Percentiles rank a stretch among this genome's conserved stretches.
These are phyloP conservation scores for Fusarium sp. DNA, from an alignment of 2,329 filamentous ascomycete genomes.

Conservation along the genomic window DNA sequence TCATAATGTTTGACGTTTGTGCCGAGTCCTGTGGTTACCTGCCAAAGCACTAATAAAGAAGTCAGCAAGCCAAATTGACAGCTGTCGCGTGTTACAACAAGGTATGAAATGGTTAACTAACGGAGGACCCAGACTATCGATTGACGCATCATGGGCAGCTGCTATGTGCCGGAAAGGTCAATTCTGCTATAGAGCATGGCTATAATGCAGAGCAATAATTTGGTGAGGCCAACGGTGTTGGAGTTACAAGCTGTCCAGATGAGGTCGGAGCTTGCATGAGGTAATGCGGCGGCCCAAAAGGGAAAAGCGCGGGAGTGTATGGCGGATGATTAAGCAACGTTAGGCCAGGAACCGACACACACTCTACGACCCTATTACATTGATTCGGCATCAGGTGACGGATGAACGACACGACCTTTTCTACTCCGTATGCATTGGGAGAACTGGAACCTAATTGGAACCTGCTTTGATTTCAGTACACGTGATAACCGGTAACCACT, in stretches of 20 bases:
- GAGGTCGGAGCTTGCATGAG: slow-evolving; percentile 41
- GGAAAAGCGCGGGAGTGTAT: slow-evolving; percentile 8
- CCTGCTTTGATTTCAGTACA: not conserved
- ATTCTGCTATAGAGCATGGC: slow-evolving; percentile 44
- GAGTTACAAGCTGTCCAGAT: slow-evolving; percentile 45
- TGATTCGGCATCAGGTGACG: not conserved
- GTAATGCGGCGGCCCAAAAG: slow-evolving; percentile 33
- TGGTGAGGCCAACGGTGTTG: slow-evolving; percentile 25
- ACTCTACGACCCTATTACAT: not conserved
- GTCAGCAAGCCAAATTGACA: slow-evolving; percentile 37
- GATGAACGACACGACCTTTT: not conserved
- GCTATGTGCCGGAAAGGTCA: slow-evolving; percentile 45
- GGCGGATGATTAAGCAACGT: slow-evolving; percentile 9
- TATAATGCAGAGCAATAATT: slow-evolving; percentile 26
- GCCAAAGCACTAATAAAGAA: slow-evolving; percentile 55
- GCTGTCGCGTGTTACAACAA: slow-evolving; percentile 34
- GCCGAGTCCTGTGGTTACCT: slow-evolving; percentile 51
- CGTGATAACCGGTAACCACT: not conserved
- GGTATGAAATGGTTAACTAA: slow-evolving; percentile 37
- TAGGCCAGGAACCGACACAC: slow-evolving; percentile 3
- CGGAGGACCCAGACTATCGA: slow-evolving; percentile 53
- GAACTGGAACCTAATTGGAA: not conserved
- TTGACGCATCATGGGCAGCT: slow-evolving; percentile 52
- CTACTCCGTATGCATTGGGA: not conserved
- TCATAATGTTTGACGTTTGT: slow-evolving; percentile 53